Evolutionary conservation across 2,329 filamentous ascomycete genomes (phyloP), one percentile per base, ranked within the genome.

Genomic region (Hansfordia pulvinata): DNA sequence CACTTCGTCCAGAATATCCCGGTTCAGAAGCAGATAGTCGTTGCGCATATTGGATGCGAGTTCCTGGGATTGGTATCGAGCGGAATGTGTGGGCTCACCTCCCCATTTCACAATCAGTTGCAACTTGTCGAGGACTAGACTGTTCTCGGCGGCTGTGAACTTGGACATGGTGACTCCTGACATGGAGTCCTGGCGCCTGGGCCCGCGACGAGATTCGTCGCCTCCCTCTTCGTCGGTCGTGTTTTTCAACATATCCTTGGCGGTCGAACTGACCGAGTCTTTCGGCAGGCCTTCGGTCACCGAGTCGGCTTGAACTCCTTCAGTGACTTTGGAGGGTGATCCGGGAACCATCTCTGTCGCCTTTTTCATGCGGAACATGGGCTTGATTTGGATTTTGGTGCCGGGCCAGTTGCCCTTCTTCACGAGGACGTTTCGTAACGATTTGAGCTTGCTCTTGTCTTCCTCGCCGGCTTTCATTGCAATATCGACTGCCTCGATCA

Each of bases 51-150:
- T 94, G 40, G 92, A 75, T 11, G 88, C 90, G 8, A 98, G 70
- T 46, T 98, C 92, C 41, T 93, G 85, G 1, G 90, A 76, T 52
- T 98, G 90, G 47, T 98, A 96, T 26, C 90, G 73, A 17, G 90
- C 92, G 16, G 90, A 93, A 52, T 98, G 92, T 0, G 90, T 98
- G 9, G 92, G 90, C 50, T 98, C 90, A 20, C 90, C 90, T 38
- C 90, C 90, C 92, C 90, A 98, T 48, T 98, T 98, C 53, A 98
- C 90, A 40, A 98, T 92, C 20, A 98, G 69, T 50, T 98, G 90
- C 18, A 98, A 60, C 52, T 98, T 98, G 50, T 98, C 92, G 3
- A 98, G 65, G 2, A 93, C 79, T 25, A 96, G 66, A 42, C 86
- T 85, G 47, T 96, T 85, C 47, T 96, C 90, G 10, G 76, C 84